phyloP scores from a whole-genome alignment of 169 alveolate genomes.

The Plasmodium chabaudi region DNA sequence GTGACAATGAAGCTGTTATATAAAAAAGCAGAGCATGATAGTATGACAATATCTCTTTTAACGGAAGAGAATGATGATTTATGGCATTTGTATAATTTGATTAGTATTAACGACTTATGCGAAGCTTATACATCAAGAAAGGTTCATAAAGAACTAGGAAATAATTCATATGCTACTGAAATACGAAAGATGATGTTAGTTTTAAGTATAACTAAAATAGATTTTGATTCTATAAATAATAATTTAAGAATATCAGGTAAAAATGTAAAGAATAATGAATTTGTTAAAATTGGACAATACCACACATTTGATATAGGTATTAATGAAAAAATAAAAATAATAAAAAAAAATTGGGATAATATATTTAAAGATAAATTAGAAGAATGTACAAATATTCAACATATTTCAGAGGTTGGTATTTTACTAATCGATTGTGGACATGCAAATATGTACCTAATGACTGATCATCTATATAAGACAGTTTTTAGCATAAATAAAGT shows the following conservation, averaged over 20 bases:
- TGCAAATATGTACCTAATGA: slow-evolving; percentile 55
- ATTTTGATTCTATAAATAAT: slow-evolving; percentile 80
- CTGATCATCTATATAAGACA: slow-evolving; percentile 21
- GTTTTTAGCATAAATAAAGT: slow-evolving; percentile 22
- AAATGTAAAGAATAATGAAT: slow-evolving; percentile 74
- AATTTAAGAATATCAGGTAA: slow-evolving; percentile 81
- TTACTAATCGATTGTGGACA: slow-evolving; percentile 40
- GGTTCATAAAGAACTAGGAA: slow-evolving; percentile 59
- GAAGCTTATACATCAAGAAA: slow-evolving; percentile 79
- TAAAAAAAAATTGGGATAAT: slow-evolving; percentile 75
- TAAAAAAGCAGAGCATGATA: slow-evolving; percentile 20
- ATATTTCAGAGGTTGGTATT: slow-evolving; percentile 26
- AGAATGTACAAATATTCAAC: slow-evolving; percentile 48
- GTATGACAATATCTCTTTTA: slow-evolving; percentile 23
- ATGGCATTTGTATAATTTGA: slow-evolving; percentile 83
- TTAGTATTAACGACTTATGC: slow-evolving; percentile 77
- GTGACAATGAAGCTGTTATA: slow-evolving; percentile 41
- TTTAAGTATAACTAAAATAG: slow-evolving; percentile 51
- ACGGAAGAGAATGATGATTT: slow-evolving; percentile 83
- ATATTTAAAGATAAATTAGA: slow-evolving; percentile 37
- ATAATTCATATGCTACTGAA: slow-evolving; percentile 67
- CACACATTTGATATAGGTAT: slow-evolving; percentile 82
- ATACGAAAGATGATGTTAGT: slow-evolving; percentile 20
- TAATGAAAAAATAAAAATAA: slow-evolving; percentile 79
- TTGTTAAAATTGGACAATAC: slow-evolving; percentile 83